Base-by-base conservation (phyloP, 2,329 filamentous ascomycete genomes). In the Talaromyces albobiverticillius region DNA sequence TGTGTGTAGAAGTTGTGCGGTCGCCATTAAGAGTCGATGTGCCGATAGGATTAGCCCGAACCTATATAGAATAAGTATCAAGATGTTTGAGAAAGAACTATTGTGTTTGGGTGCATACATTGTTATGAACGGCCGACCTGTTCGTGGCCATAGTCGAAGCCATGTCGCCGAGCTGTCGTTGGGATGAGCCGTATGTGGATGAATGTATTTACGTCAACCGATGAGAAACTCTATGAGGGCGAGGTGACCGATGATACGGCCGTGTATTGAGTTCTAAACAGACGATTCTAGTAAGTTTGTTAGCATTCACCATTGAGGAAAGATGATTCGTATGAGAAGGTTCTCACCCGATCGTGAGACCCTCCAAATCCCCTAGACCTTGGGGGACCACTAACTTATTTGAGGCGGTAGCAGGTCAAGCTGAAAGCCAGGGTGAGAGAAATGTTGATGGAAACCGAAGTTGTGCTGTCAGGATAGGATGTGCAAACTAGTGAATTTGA, bases 11-110 rank as follows among this genome's bases (percentile, higher is more conserved):
- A 54, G 71, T 67, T 22, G 65, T 57, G 52, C 67, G 64, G 34
- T 74, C 72, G 45, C 60, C 60, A 54, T 65, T 68, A 57, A 71
- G 62, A n/a, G 40, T 51, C 29, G 63, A 61, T 20, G 71, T 60
- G 57, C 64, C 64, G 57, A 78, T 74, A 58, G 71, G 70, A 56
- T 60, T 67, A 41, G 68, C 62, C 54, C 68, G 67, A 55, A 64
- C 64, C 68, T 68, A 34, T 5, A 29, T 26, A 18, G 5, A 3
- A 42, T 52, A 9, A 52, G 50, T 23, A n/a, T 51, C 36, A 57
- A 64, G 46, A 66, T 47, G 43, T 25, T 29, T 38, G 29, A 32
- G n/a, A 34, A n/a, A 10, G 40, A 23, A 25, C 16, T 13, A 11
- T n/a, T 14, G 4, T 6, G 40, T 38, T 2, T 16, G 36, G 22